Base-by-base conservation (phyloP, 2,329 filamentous ascomycete species). In the Gremmenia infestans region DNA sequence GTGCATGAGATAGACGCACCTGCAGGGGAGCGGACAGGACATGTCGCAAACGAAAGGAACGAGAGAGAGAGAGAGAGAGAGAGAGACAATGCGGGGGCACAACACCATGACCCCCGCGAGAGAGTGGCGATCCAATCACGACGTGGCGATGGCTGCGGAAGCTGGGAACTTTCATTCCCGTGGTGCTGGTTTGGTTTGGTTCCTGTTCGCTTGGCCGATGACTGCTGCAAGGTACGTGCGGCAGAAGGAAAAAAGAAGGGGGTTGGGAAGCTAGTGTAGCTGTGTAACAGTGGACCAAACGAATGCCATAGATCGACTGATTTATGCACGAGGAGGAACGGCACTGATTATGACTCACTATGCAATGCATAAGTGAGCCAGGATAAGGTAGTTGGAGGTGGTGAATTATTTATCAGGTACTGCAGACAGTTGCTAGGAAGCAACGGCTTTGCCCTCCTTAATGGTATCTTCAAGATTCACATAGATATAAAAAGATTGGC, bases 331-430 rank as follows among this genome's bases (percentile, higher is more conserved):
- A 28, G 37, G 48, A 40, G 36, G 47, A 28, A 28, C 25, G 25
- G 25, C 7, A 9, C 35, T 39, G 14, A 23, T 57, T 54, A 58
- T 59, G 55, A 57, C 53, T 63, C 54, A 61, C 50, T n/a, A 25
- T 32, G 28, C 28, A 32, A 11, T 32, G 28, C 8, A 32, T 15
- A 17, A 22, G 25, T 3, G 5, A 14, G 9, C 3, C 8, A 5
- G 9, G 22, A 5, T 19, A 3, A 15, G 46, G 25, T 28, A 5
- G 35, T n/a, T 32, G 14, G 39, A 39, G 9, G 36, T 15, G n/a
- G 17, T 52, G 25, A 9, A 17, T 37, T 58, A 48, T 46, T 59
- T 43, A 57, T 55, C 12, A 11, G 39, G 14, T 17, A 5, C 14
- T 2, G 39, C 11, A 55, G 54, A 52, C 35, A 42, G 52, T 47